Conservation (phyloP, 176 grass and related monocot species). For the Avena sativa region DNA sequence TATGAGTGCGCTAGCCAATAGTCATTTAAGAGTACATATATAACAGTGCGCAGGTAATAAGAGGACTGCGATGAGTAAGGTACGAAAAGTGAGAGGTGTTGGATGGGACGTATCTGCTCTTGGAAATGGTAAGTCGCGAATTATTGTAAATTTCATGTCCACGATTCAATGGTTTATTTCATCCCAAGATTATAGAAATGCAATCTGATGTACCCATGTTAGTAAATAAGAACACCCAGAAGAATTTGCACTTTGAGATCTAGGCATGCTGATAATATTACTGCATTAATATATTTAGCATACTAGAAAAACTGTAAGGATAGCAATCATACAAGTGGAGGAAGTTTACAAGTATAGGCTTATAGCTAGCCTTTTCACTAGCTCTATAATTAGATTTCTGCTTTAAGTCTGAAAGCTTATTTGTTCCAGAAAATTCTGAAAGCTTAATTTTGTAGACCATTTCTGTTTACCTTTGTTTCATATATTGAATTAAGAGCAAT, state of each 20-base stretch:
- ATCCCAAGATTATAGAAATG: not conserved
- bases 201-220: not conserved
- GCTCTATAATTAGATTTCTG: not conserved
- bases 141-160: conserved; percentile 20
- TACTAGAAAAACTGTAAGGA: not conserved
- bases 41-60: conserved; percentile 95
- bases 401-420: conserved; percentile 37
- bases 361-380: not conserved
- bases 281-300: not conserved
- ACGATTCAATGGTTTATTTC: not conserved
- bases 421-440: conserved; percentile 17
- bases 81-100: conserved; percentile 88
- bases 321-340: not conserved
- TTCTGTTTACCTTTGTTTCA: conserved; percentile 2
- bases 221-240: conserved; percentile 11
- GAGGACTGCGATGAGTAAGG: conserved; percentile 93
- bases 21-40: conserved; percentile 7
- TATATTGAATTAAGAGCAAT: not conserved
- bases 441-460: not conserved
- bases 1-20: not conserved
- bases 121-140: conserved; percentile 74
- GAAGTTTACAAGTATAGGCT: not conserved
- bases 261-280: conserved; percentile 23
- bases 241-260: conserved; percentile 26
- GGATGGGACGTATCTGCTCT: conserved; percentile 92